A percentile compares a stretch with the other conserved stretches of the same genome.
phyloP scores from a whole-genome alignment of 768 basidiomycete species.

The Arthromyces matolae region DNA sequence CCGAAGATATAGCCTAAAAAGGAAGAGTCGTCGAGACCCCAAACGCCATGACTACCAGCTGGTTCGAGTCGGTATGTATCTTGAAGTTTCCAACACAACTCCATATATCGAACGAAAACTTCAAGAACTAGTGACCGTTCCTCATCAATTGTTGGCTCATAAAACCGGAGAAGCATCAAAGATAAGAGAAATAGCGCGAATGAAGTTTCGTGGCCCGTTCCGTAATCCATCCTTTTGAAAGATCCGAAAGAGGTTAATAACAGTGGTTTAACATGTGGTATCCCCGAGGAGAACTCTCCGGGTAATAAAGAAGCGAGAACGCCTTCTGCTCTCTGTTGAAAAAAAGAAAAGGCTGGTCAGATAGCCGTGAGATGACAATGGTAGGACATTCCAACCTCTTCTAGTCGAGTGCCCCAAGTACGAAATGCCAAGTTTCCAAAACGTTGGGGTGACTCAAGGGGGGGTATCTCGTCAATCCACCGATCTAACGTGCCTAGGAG shows the following conservation, averaged over 20 bases:
- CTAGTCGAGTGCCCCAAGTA: slow-evolving; percentile 74
- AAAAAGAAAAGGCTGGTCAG: slow-evolving; percentile 10
- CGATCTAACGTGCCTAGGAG: slow-evolving; percentile 63
- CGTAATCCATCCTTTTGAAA: slow-evolving; percentile 90
- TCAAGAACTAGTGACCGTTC: slow-evolving; percentile 57
- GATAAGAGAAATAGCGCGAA: slow-evolving; percentile 78
- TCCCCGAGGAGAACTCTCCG: slow-evolving; percentile 35
- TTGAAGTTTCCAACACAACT: slow-evolving; percentile 81
- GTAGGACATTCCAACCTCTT: slow-evolving; percentile 62
- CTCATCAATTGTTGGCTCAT: slow-evolving; percentile 53
- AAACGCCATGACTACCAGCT: slow-evolving; percentile 96
- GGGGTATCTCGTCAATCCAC: slow-evolving; percentile 84
- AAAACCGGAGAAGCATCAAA: slow-evolving; percentile 65
- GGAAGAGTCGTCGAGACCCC: slow-evolving; percentile 92
- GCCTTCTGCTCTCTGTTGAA: slow-evolving; percentile 46
- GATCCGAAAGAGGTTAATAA: slow-evolving; percentile 85
- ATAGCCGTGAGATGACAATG: slow-evolving; percentile 5
- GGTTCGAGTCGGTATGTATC: slow-evolving; percentile 90
- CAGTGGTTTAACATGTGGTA: slow-evolving; percentile 74
- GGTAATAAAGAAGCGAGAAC: slow-evolving; percentile 51
- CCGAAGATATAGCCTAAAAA: slow-evolving; percentile 92
- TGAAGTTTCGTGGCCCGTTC: slow-evolving; percentile 92
- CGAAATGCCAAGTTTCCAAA: slow-evolving; percentile 93
- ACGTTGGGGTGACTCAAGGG: slow-evolving; percentile 68
- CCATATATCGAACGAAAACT: slow-evolving; percentile 76